Base-by-base conservation (phyloP, 345 rosid species). In the Eucalyptus polyanthemos region DNA sequence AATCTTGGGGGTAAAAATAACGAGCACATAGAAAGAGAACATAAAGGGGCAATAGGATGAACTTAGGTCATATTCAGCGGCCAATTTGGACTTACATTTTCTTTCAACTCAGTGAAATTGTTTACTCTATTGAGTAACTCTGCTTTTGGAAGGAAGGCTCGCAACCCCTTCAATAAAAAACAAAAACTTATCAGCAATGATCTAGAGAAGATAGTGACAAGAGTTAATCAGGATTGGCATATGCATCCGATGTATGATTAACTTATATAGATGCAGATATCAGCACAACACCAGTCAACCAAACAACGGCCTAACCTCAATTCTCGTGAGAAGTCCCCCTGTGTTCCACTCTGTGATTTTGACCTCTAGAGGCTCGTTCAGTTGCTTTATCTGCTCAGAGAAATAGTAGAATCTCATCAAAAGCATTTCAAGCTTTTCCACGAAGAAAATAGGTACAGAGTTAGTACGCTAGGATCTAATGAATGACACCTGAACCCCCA, bases 321-420 rank as follows among this genome's bases (percentile, higher is more conserved):
- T 94, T 90, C 99, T 90, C 9, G 99, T 94, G 44, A 97, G 94
- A 62, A 96, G 96, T 10, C 99, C 99, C 42, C 98, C 99, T 22
- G 99, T 95, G 89, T 96, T 96, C 99, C 99, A 97, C 92, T 97
- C 97, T 44, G 94, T 94, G 76, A 97, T 93, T 92, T 94, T 93
- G 80, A 96, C 97, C 93, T 97, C 96, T 86, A 96, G 92, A 86
- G 99, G 98, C 89, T 96, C 96, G 90, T 95, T 93, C 54, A 97
- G 92, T 86, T 96, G 95, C 91, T 95, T 96, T 87, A 97, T 96
- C 99, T 96, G 97, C 72, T 86, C 62, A 81, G 40, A 60, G 88
- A 60, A 62, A 60, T 31, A 60, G 27, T 54, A 88, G 87, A 80
- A 40, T 80, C 69, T 90, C 27, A 67, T 25, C 7, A 62, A 88